These are phyloP conservation scores for Rhizopogon sp. DNA, from an alignment of 768 basidiomycete species.

Conservation along the genomic window DNA sequence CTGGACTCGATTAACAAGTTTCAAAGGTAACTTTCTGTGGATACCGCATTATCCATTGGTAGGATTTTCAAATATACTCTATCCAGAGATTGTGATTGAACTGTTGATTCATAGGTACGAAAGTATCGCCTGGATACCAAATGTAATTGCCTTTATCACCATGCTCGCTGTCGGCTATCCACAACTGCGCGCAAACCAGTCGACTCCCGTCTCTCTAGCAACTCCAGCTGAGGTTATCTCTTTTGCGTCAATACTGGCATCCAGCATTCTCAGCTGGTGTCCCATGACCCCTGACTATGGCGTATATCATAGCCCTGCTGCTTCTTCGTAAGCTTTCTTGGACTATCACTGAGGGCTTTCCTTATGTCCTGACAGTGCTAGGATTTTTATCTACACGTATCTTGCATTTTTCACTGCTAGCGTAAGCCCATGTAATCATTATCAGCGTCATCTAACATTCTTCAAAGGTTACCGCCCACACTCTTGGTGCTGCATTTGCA, in stretches of 20 bases:
- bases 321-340: slow-evolving; percentile 44
- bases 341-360: neutral
- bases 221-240: slow-evolving; percentile 32
- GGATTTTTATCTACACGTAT: slow-evolving; percentile 43
- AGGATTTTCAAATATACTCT: slow-evolving; percentile 3
- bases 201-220: slow-evolving; percentile 30
- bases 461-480: slow-evolving; percentile 32
- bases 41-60: slow-evolving; percentile 57
- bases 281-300: slow-evolving; percentile 44
- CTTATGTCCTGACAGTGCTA: slow-evolving; percentile 18
- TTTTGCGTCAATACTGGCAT: slow-evolving; percentile 39
- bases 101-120: slow-evolving; percentile 52
- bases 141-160: slow-evolving; percentile 61
- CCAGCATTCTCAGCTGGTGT: slow-evolving; percentile 40
- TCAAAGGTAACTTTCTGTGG: slow-evolving; percentile 59
- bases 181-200: slow-evolving; percentile 43
- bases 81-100: neutral
- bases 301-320: slow-evolving; percentile 46
- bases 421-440: slow-evolving; percentile 22
- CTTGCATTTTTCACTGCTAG: slow-evolving; percentile 38
- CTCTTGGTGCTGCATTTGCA: slow-evolving; percentile 42
- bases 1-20: neutral
- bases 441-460: neutral
- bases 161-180: slow-evolving; percentile 67
- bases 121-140: slow-evolving; percentile 72